Percentiles rank a stretch among this genome's conserved stretches.
Evolutionary conservation across 2,329 filamentous ascomycete species (phyloP).

Genomic region (Fusarium albidum): DNA sequence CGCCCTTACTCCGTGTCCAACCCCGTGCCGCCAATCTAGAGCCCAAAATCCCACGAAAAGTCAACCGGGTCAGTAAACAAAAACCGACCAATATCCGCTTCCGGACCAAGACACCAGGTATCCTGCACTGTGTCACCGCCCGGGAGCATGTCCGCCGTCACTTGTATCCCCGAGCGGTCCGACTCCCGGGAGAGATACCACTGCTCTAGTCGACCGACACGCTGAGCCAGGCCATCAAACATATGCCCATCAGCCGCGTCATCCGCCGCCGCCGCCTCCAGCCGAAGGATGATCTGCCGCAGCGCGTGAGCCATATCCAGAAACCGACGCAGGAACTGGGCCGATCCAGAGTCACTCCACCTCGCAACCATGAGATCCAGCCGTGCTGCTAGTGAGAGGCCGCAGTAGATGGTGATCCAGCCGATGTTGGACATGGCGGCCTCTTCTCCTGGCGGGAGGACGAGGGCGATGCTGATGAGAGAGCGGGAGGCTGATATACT

Average conservation of each 20-base stretch:
- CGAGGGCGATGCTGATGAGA: conserved; percentile 32
- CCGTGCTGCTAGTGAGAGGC: conserved; percentile 38
- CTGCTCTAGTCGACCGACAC: conserved; percentile 24
- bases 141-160: neutral
- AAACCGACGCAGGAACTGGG: conserved; percentile 36
- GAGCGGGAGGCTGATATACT: conserved; percentile 41
- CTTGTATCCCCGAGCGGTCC: neutral
- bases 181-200: conserved; percentile 25
- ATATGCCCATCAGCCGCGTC: conserved; percentile 23
- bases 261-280: conserved; percentile 29
- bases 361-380: conserved; percentile 40
- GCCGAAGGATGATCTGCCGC: conserved; percentile 38
- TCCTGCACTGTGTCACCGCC: neutral
- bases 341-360: conserved; percentile 25
- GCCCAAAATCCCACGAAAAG: conserved; percentile 6
- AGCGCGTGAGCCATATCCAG: conserved; percentile 40
- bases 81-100: conserved; percentile 22
- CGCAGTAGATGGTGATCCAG: conserved; percentile 45
- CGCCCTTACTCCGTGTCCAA: neutral
- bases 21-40: neutral
- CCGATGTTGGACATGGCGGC: conserved; percentile 41
- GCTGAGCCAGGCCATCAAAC: conserved; percentile 34
- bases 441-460: conserved; percentile 39
- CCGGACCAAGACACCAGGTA: conserved; percentile 9
- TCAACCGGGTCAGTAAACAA: conserved; percentile 31